Base-by-base conservation (phyloP, 345 rosid species). In the Eucalyptus tenuipes region DNA sequence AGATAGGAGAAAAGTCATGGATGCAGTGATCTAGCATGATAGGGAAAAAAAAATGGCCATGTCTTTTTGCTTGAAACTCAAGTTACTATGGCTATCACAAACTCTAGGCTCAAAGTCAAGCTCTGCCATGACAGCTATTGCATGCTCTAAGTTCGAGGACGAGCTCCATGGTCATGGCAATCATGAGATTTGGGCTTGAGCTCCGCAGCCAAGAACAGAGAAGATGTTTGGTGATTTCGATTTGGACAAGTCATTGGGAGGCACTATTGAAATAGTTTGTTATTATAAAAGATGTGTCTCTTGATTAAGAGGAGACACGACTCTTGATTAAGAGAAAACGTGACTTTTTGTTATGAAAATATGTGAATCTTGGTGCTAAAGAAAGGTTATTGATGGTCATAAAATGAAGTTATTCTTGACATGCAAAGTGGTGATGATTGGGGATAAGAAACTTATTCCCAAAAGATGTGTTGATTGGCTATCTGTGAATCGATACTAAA, bases 41-140 rank as follows among this genome's bases (percentile, higher is more conserved):
- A 55, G 29, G 6, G 61, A 1, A 4, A 55, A 55, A 22, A 55
- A 55, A 55, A 55, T 8, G 13, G 6, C 6, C 29, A 55, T 55
- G 13, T 55, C 29, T 4, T 2, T 55, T 13, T 55, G 29, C 61
- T 55, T 24, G 6, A 55, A 55, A 55, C 61, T 55, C 61, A 4
- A 55, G 27, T 13, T 55, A 9, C 61, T 10, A 55, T 24, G 61
- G 61, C 29, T 10, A 55, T 55, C 29, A 10, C 29, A 55, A 55
- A 24, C 29, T 24, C 61, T 55, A 55, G 61, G 6, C 61, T 55
- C 61, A 1, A 55, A 29, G 13, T 55, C 27, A 11, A 55, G 61
- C 61, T 24, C 1, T 24, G 13, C 61, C 61, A 55, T 24, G 61
- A 10, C 10, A 0, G 1, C 29, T 55, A 24, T 55, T 6, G 1